Conservation (phyloP, 345 rosid species). For the Brassica incana region DNA sequence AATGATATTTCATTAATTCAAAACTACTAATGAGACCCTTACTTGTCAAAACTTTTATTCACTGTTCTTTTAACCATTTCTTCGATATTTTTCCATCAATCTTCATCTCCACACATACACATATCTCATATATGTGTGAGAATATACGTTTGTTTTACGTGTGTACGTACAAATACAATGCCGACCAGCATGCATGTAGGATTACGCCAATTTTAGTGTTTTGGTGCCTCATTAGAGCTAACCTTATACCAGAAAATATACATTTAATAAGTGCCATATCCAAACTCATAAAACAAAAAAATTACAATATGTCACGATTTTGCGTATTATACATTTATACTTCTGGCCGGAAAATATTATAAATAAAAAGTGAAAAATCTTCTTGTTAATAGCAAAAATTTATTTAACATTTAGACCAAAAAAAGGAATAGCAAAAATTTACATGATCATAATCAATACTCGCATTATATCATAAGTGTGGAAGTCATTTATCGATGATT, state of each 20-base stretch:
- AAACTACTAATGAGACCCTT: slow-evolving; percentile 32
- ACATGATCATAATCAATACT: not conserved
- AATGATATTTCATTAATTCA: no score
- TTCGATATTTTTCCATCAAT: slow-evolving; percentile 32
- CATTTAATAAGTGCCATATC: not conserved
- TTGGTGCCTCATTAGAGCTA: not conserved
- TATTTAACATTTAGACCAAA: no score
- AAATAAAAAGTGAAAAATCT: not conserved
- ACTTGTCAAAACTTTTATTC: slow-evolving; percentile 34
- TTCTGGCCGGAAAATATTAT: not conserved
- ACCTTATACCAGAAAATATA: not conserved
- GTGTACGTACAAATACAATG: not conserved
- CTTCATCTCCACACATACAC: not conserved
- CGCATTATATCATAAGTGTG: not conserved
- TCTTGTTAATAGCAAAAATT: not conserved
- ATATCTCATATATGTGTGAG: not conserved
- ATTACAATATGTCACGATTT: not conserved
- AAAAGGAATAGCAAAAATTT: not conserved
- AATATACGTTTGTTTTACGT: not conserved
- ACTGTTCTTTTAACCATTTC: slow-evolving; percentile 39
- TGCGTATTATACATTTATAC: not conserved
- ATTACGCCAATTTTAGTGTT: not conserved
- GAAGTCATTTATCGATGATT: not conserved
- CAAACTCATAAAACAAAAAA: not conserved
- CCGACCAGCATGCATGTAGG: not conserved